Base-by-base conservation (phyloP, 2,329 filamentous ascomycete species). In the Blastomyces gilchristii region DNA sequence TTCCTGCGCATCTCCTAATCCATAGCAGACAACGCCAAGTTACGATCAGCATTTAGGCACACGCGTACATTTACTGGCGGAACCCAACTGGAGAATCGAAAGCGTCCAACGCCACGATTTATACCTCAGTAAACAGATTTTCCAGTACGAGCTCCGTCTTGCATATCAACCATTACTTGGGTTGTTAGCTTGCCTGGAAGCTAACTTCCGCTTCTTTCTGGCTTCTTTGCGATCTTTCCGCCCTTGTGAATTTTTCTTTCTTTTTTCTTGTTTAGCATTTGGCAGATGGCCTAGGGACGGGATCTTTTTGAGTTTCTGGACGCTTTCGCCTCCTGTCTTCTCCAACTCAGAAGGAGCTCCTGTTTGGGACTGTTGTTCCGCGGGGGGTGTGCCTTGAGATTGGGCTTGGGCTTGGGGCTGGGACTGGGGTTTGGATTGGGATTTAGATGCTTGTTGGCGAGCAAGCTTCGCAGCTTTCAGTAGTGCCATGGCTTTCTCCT, bases 401-500 rank as follows among this genome's bases (percentile, higher is more conserved):
- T 66, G 68, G 60, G 47, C 67, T 65, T 41, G 67, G 69, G 34
- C 34, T 5, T 37, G 34, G 7, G 53, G 64, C 61, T 18, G 50
- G 11, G 18, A 56, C 62, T 59, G 62, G 16, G 31, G 22, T 50
- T 65, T 61, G 47, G 67, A 62, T 50, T 66, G 69, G 59, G 50
- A 67, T 65, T 43, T 67, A 69, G 54, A 65, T 62, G 18, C 62
- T 63, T 61, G 63, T 64, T 76, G 78, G 16, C 76, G 77, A 16
- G 77, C 75, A 14, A 79, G 58, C 62, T 78, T 70, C 14, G 75
- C 72, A 34, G 80, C 79, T 65, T 78, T 82, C 41, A 79, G 71
- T 62, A 80, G 76, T 16, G 81, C 79, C 45, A 75, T 76, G 11
- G 80, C 79, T 64, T 77, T 79, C 66, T 83, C 79, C 67, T 80